Conservation (phyloP, 768 basidiomycete species). For the Russula virescens region DNA sequence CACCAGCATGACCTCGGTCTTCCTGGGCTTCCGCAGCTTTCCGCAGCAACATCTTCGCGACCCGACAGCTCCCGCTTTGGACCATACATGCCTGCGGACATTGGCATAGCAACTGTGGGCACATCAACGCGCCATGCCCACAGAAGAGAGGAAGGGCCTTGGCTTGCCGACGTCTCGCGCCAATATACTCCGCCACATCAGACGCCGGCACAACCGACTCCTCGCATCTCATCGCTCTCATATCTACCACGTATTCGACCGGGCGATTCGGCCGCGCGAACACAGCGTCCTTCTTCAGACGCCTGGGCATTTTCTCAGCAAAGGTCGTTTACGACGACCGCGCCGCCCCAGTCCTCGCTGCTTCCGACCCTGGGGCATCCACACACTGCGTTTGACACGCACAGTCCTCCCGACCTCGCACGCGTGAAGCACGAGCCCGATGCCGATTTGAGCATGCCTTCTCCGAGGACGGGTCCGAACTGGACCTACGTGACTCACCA, state of each 20-base stretch:
- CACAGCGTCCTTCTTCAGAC: not conserved
- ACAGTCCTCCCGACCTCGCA: not conserved
- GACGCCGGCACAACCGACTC: not conserved
- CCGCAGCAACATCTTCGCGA: not conserved
- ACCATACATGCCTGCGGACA: not conserved
- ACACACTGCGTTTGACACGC: not conserved
- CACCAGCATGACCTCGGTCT: not conserved
- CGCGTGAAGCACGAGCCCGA: constrained; percentile 16
- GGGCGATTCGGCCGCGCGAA: not conserved
- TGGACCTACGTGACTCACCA: constrained; percentile 6
- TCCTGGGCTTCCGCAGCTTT: constrained; percentile 1
- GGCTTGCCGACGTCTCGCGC: not conserved
- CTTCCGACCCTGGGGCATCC: not conserved
- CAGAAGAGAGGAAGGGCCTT: not conserved
- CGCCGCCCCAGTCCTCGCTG: not conserved
- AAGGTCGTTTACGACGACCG: not conserved
- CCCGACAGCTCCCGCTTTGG: not conserved
- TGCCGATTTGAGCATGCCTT: not conserved
- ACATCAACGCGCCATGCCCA: not conserved
- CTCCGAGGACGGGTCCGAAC: not conserved
- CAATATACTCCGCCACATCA: constrained; percentile 4
- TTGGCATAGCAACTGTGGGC: not conserved
- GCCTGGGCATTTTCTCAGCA: not conserved
- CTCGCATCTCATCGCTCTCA: not conserved
- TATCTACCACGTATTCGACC: constrained; percentile 3